phyloP scores from a whole-genome alignment of 148 eudicot genomes.

The Rheum nobile region DNA sequence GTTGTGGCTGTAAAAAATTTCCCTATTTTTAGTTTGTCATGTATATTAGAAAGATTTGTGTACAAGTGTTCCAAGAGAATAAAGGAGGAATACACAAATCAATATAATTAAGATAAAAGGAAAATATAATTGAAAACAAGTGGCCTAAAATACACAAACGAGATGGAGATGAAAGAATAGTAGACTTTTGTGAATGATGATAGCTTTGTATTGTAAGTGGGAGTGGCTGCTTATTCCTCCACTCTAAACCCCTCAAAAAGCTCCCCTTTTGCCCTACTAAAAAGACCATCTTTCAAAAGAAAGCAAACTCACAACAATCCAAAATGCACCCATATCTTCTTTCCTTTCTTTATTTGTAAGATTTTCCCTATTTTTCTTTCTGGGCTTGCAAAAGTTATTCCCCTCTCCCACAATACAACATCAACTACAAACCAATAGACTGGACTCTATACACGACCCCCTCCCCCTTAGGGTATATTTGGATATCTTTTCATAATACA shows the following conservation, averaged over 20 bases:
- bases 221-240: conserved; percentile 9
- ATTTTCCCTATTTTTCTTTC: conserved; percentile 12
- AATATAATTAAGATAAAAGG: not conserved
- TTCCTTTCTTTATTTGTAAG: not conserved
- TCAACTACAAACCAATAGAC: conserved; percentile 34
- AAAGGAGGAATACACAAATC: not conserved
- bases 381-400: conserved; percentile 24
- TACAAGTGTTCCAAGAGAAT: not conserved
- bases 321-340: conserved; percentile 6
- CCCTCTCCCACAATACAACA: conserved; percentile 40
- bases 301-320: conserved; percentile 15
- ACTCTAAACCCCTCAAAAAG: conserved; percentile 19
- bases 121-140: not conserved
- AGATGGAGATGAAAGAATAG: conserved; percentile 4
- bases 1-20: no score
- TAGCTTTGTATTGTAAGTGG: conserved; percentile 5
- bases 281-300: conserved; percentile 28
- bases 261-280: conserved; percentile 8
- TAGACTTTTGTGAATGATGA: conserved; percentile 8
- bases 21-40: no score
- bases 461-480: no score
- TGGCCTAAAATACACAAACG: not conserved
- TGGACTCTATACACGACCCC: not conserved
- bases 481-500: no score
- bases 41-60: not conserved